Percentiles rank a stretch among this genome's conserved stretches.
phyloP scores from a whole-genome alignment of 352 stramenopile genomes.

The Aphanomyces invadans region DNA sequence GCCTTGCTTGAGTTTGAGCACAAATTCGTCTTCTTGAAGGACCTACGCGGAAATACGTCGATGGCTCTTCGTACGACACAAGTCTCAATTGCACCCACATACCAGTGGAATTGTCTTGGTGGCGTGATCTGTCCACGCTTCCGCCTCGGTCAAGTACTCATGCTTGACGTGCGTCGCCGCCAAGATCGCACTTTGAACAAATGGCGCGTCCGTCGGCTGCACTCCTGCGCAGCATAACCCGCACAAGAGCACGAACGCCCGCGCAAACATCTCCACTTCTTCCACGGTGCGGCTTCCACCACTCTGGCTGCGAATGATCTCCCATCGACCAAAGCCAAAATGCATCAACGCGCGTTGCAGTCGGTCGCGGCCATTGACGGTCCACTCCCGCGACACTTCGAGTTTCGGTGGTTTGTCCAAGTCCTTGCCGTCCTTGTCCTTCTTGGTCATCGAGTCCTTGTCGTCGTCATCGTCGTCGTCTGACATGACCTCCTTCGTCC shows the following conservation, averaged over 20 bases:
- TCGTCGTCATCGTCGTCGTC: conserved; percentile 58
- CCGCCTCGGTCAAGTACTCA: conserved; percentile 65
- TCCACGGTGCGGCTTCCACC: conserved; percentile 75
- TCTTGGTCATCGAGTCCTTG: not conserved
- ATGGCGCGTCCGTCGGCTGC: conserved; percentile 72
- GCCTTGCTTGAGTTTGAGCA: conserved; percentile 78
- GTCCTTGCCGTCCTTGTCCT: conserved; percentile 38
- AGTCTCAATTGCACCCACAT: not conserved
- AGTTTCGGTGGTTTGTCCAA: conserved; percentile 44
- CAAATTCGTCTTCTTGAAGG: conserved; percentile 82
- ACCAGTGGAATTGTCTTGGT: conserved; percentile 11
- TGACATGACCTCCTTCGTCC: conserved; percentile 55
- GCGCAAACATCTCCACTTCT: conserved; percentile 76
- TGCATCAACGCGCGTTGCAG: conserved; percentile 83
- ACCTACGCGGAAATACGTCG: conserved; percentile 28
- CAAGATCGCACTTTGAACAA: conserved; percentile 74
- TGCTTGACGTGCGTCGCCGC: conserved; percentile 52
- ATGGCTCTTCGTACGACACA: not conserved
- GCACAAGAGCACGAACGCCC: conserved; percentile 83
- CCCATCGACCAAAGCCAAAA: conserved; percentile 79
- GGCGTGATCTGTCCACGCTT: conserved; percentile 40
- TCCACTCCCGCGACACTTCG: conserved; percentile 57
- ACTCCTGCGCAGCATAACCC: conserved; percentile 53
- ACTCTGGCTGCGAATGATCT: conserved; percentile 83
- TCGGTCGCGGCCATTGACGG: conserved; percentile 72